Conservation (phyloP, 805 yeast genomes). For the Candida vaughaniae region DNA sequence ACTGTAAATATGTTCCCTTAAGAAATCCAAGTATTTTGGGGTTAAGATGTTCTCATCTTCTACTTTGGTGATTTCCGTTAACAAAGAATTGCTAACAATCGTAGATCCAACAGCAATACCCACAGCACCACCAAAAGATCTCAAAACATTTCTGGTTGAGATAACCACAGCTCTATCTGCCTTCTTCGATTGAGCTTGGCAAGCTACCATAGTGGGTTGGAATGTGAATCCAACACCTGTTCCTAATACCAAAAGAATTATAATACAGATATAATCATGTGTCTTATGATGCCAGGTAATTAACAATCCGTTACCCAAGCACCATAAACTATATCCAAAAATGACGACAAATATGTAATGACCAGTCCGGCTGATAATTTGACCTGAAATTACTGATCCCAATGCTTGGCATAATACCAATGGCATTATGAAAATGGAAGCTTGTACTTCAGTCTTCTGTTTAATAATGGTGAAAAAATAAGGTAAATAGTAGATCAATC, state of each 20-base stretch:
- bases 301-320: conserved; percentile 40
- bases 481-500: conserved; percentile 47
- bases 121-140: conserved; percentile 63
- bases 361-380: conserved; percentile 42
- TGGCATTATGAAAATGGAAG: conserved; percentile 39
- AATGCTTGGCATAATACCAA: conserved; percentile 45
- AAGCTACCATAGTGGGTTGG: conserved; percentile 59
- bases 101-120: conserved; percentile 52
- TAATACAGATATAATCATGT: conserved; percentile 30
- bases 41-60: conserved; percentile 8
- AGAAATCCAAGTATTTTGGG: conserved; percentile 18
- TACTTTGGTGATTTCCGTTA: conserved; percentile 18
- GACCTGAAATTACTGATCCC: conserved; percentile 46
- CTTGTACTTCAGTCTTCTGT: conserved; percentile 36
- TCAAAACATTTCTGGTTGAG: conserved; percentile 52
- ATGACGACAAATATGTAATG: conserved; percentile 43
- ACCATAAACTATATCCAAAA: conserved; percentile 44
- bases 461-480: conserved; percentile 33
- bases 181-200: conserved; percentile 50
- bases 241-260: conserved; percentile 19
- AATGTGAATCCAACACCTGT: conserved; percentile 51
- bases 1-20: conserved; percentile 24
- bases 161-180: conserved; percentile 60
- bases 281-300: conserved; percentile 28
- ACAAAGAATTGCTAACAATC: conserved; percentile 34